phyloP scores from a whole-genome alignment of 2,329 filamentous ascomycete species.

The Didymella pomorum region DNA sequence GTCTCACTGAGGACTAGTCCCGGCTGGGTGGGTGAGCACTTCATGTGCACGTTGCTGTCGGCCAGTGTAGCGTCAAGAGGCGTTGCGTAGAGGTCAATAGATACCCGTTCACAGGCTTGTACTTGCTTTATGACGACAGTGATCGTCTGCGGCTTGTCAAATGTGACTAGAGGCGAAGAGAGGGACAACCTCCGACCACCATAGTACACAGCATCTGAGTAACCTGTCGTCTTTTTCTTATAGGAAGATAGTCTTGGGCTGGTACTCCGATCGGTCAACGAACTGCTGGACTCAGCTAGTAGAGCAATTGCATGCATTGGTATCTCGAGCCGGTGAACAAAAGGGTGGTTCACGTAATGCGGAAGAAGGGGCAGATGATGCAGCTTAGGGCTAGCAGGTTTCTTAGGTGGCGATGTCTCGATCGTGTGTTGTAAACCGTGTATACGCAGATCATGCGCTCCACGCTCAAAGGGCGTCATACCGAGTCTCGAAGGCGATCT shows the following conservation, averaged over 20 bases:
- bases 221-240: not conserved
- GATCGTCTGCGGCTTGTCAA: not conserved
- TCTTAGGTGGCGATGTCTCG: not conserved
- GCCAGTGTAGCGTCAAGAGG: constrained; percentile 1
- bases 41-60: constrained; percentile 4
- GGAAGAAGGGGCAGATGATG: constrained; percentile 33
- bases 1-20: not conserved
- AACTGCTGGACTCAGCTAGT: constrained; percentile 24
- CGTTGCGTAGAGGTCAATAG: not conserved
- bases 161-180: not conserved
- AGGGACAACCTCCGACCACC: not conserved
- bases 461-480: not conserved
- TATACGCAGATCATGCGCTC: not conserved
- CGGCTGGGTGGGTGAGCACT: not conserved
- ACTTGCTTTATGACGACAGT: constrained; percentile 6
- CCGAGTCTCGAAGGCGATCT: not conserved
- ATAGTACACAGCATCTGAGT: constrained; percentile 8
- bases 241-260: not conserved
- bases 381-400: constrained; percentile 29
- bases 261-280: constrained; percentile 10
- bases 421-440: not conserved
- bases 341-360: constrained; percentile 30
- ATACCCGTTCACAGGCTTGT: not conserved
- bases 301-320: constrained; percentile 27
- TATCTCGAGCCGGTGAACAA: constrained; percentile 33